Percentiles rank a stretch among this genome's conserved stretches.
Evolutionary conservation across 1,284 basidiomycete species (phyloP).

Genomic region (Puccinia polysora): DNA sequence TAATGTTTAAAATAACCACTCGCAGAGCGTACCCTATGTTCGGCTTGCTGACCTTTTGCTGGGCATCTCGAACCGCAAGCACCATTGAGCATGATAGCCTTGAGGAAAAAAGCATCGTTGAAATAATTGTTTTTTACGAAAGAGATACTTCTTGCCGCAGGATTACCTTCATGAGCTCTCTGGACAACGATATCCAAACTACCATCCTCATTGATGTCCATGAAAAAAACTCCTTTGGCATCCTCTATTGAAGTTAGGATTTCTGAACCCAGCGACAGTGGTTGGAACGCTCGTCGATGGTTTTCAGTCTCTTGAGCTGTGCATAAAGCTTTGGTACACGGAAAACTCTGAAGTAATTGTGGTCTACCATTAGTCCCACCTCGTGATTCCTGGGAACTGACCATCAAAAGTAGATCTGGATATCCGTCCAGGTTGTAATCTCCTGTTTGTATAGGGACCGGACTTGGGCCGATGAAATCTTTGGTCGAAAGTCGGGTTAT

Average conservation of each 20-base stretch:
- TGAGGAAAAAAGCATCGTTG: slow-evolving; percentile 97
- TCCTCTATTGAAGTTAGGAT: slow-evolving; percentile 67
- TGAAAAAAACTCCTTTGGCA: slow-evolving; percentile 71
- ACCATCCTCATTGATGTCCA: slow-evolving; percentile 95
- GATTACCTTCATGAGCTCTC: slow-evolving; percentile 59
- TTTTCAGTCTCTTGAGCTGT: slow-evolving; percentile 45
- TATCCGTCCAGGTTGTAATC: slow-evolving; percentile 93
- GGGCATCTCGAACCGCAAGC: slow-evolving; percentile 79
- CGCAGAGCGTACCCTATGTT: slow-evolving; percentile 64
- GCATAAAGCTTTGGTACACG: slow-evolving; percentile 60
- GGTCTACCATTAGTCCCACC: slow-evolving; percentile 58
- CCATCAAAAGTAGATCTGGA: slow-evolving; percentile 78
- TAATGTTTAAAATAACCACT: slow-evolving; percentile 44
- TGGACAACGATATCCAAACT: slow-evolving; percentile 84
- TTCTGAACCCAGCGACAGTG: slow-evolving; percentile 59
- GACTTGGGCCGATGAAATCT: slow-evolving; percentile 59
- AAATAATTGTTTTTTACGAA: slow-evolving; percentile 98
- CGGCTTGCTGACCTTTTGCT: slow-evolving; percentile 60
- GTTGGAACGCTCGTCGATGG: slow-evolving; percentile 64
- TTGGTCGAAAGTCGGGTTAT: slow-evolving; percentile 61
- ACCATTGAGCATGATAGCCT: slow-evolving; percentile 92
- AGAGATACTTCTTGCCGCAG: slow-evolving; percentile 56
- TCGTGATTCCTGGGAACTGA: slow-evolving; percentile 49
- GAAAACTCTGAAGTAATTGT: slow-evolving; percentile 67
- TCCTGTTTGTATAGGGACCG: slow-evolving; percentile 73